Percentiles rank a stretch among this genome's conserved stretches.
Evolutionary conservation across 768 basidiomycete species (phyloP).

Genomic region (Trametes sanguinea): DNA sequence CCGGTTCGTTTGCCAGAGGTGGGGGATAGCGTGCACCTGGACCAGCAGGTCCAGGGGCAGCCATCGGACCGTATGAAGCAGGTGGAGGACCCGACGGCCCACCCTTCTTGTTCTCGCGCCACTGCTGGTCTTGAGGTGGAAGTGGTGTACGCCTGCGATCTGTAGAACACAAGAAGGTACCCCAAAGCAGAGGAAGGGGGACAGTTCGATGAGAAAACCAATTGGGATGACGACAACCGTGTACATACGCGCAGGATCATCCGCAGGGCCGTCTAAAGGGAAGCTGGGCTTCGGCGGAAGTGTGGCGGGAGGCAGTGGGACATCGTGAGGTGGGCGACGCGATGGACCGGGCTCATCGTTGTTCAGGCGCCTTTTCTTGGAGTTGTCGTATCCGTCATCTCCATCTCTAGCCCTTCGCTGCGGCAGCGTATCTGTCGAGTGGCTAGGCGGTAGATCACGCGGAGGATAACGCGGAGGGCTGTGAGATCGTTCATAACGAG

Average conservation of each 20-base stretch:
- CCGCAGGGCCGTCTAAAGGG: constrained; percentile 5
- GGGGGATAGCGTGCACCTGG: neutral
- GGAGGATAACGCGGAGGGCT: constrained; percentile 6
- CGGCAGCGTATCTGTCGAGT: constrained; percentile 11
- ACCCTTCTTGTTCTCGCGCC: constrained; percentile 33
- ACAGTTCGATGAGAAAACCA: constrained; percentile 32
- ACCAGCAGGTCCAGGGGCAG: neutral
- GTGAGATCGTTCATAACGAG: constrained; percentile 4
- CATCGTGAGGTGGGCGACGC: constrained; percentile 7
- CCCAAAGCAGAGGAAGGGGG: constrained; percentile 25
- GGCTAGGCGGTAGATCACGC: constrained; percentile 14
- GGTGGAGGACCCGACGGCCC: constrained; percentile 19
- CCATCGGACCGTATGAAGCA: neutral
- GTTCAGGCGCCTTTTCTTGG: constrained; percentile 30
- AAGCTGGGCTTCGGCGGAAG: constrained; percentile 21
- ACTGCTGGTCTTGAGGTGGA: constrained; percentile 46
- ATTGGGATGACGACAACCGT: neutral
- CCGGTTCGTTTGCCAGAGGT: neutral
- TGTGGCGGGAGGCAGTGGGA: constrained; percentile 6
- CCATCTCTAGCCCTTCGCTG: constrained; percentile 26
- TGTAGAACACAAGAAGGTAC: constrained; percentile 29
- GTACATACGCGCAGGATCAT: constrained; percentile 34
- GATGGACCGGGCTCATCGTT: constrained; percentile 19
- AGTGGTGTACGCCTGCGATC: constrained; percentile 45
- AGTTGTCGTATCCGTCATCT: constrained; percentile 16